Evolutionary conservation across 805 yeast species (phyloP), one percentile per base, ranked within the genome.

Genomic region (Teunomyces funiuensis): DNA sequence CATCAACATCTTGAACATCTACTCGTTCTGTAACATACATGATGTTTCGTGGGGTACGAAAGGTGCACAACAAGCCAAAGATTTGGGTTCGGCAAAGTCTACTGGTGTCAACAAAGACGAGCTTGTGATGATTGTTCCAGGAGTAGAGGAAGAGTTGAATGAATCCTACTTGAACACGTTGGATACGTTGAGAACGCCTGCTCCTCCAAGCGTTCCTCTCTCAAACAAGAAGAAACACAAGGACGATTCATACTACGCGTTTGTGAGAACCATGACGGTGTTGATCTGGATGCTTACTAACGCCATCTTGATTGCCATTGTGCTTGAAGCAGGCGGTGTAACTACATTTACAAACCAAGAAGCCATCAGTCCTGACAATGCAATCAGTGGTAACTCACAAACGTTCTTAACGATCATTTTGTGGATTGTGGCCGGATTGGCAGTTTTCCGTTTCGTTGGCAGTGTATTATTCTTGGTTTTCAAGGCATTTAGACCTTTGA

Each of bases 31-130:
- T 71, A 91, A 91, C 64, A 84, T 91, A 46, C 96, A 91, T 62
- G 99, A 91, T 69, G 82, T 91, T 36, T 86, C 97, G 5, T 91
- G 98, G 98, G 98, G 98, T 60, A 91, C 96, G 3, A 88, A 90
- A 61, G 96, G 96, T 36, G 88, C 83, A 38, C 80, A 79, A 8
- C 53, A 52, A 38, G 80, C 71, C 57, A 78, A 71, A 65, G 95
- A 77, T 61, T 73, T 93, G 53, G 98, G 97, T 45, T 81, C 83
- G 33, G 97, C 96, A 17, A 86, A 83, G 54, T 59, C 87, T 3
- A 73, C 62, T 2, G 62, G 62, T 13, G 49, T 39, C 22, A 65
- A 66, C 39, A 64, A 61, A 40, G 69, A 66, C 42, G 67, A 66
- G 41, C 55, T 71, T 52, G 66, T 71, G 33, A 66, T 66, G 62